A percentile compares a stretch with the other conserved stretches of the same genome.
Evolutionary conservation across 164 flowering plant genomes (phyloP).

Genomic region (Protea cynaroides): DNA sequence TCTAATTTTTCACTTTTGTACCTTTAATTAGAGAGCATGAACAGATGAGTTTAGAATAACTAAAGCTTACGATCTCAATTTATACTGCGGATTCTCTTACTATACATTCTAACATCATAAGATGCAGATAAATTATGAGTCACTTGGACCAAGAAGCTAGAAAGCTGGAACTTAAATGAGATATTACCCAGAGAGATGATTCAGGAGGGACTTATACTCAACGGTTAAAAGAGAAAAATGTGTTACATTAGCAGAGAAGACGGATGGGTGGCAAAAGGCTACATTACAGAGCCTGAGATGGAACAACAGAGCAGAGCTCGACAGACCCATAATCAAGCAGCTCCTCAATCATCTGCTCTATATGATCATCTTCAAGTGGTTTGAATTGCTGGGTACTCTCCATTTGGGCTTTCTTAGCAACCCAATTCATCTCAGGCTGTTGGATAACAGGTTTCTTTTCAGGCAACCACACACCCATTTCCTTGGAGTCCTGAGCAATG

Average conservation of each 20-base stretch:
- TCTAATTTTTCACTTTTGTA: neutral
- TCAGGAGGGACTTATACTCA: constrained; percentile 1
- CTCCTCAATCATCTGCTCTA: constrained; percentile 75
- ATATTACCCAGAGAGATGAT: neutral
- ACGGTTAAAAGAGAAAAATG: constrained; percentile 10
- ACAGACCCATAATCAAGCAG: constrained; percentile 51
- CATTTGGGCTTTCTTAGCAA: constrained; percentile 23
- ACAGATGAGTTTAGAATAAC: neutral
- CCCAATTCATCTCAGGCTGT: constrained; percentile 34
- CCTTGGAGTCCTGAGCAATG: constrained; percentile 12
- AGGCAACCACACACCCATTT: constrained; percentile 9
- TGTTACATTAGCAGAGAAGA: constrained; percentile 18
- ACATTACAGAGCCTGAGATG: constrained; percentile 2
- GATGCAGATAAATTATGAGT: neutral
- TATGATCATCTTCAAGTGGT: constrained; percentile 62
- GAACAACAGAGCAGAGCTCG: constrained; percentile 35
- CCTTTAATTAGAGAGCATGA: neutral
- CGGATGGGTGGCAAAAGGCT: neutral
- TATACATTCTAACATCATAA: constrained; percentile 15
- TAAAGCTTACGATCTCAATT: neutral
- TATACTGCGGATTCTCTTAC: constrained; percentile 7
- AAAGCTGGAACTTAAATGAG: neutral
- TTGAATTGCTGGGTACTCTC: constrained; percentile 32
- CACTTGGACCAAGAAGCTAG: neutral
- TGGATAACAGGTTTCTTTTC: neutral